These are phyloP conservation scores for Amaranthus hypochondriacus DNA, from an alignment of 148 eudicot genomes.

Conservation along the genomic window DNA sequence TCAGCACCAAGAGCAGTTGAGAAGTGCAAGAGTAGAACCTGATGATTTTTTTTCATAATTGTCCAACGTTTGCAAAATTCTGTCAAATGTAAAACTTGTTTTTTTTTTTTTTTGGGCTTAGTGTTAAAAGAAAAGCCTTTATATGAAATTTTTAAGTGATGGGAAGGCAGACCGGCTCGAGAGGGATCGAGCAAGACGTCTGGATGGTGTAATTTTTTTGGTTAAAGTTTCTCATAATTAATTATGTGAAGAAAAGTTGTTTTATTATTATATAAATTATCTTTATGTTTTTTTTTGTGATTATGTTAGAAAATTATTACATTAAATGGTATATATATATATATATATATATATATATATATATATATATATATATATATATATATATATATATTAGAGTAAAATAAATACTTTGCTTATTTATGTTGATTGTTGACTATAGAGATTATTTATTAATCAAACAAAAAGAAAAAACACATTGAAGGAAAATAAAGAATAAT, in stretches of 20 bases:
- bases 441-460: too few relatives aligned
- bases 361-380: too few relatives aligned
- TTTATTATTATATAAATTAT: conserved; percentile 14
- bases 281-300: neutral
- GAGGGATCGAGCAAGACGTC: conserved; percentile 38
- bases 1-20: conserved; percentile 67
- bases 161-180: conserved; percentile 36
- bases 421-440: too few relatives aligned
- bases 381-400: too few relatives aligned
- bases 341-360: too few relatives aligned
- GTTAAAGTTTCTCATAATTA: conserved; percentile 9
- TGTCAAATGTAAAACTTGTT: conserved; percentile 28
- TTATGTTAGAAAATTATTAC: too few relatives aligned
- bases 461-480: too few relatives aligned
- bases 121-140: conserved; percentile 20
- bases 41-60: conserved; percentile 16
- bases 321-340: too few relatives aligned
- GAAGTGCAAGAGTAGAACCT: conserved; percentile 58
- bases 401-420: too few relatives aligned
- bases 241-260: conserved; percentile 27
- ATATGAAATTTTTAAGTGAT: conserved; percentile 15
- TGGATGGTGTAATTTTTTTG: conserved; percentile 32
- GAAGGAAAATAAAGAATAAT: too few relatives aligned
- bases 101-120: conserved; percentile 16
- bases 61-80: conserved; percentile 2